These are phyloP conservation scores for Candida buenavistaensis DNA, from an alignment of 1,139 yeast species.

Conservation along the genomic window DNA sequence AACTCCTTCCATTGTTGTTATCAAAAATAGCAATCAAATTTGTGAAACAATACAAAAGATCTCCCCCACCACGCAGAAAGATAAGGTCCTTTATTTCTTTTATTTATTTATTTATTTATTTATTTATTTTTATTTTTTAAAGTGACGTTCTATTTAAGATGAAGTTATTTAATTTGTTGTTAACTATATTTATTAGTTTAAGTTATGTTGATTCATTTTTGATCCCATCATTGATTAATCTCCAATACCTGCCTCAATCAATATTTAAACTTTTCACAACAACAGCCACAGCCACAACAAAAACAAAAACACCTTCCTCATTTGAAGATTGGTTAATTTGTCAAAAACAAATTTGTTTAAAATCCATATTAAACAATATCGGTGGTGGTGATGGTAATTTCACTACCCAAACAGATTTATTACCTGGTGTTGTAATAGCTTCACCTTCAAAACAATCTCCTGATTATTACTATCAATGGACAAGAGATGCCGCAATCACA, in stretches of 20 bases:
- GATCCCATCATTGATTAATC: not conserved
- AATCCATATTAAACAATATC: constrained; percentile 59
- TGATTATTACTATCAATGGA: constrained; percentile 87
- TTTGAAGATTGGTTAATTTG: constrained; percentile 58
- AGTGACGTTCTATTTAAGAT: not conserved
- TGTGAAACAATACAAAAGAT: too few relatives aligned
- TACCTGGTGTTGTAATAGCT: constrained; percentile 77
- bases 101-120: too few relatives aligned
- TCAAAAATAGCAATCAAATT: too few relatives aligned
- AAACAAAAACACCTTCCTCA: not conserved
- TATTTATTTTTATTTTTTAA: not conserved
- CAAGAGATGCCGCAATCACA: constrained; percentile 85
- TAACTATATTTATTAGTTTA: not conserved
- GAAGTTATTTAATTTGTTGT: not conserved
- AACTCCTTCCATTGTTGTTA: too few relatives aligned
- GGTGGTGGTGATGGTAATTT: constrained; percentile 46
- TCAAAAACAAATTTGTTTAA: constrained; percentile 53
- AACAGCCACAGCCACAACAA: not conserved
- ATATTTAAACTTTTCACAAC: not conserved
- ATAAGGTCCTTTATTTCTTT: too few relatives aligned
- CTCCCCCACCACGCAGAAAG: constrained; percentile 1
- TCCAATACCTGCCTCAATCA: not conserved
- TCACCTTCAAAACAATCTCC: constrained; percentile 73
- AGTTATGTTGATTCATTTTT: constrained; percentile 1
- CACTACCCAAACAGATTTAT: constrained; percentile 20